These are phyloP conservation scores for Calonectria ilicicola DNA, from an alignment of 2,329 filamentous ascomycete genomes.

Conservation along the genomic window DNA sequence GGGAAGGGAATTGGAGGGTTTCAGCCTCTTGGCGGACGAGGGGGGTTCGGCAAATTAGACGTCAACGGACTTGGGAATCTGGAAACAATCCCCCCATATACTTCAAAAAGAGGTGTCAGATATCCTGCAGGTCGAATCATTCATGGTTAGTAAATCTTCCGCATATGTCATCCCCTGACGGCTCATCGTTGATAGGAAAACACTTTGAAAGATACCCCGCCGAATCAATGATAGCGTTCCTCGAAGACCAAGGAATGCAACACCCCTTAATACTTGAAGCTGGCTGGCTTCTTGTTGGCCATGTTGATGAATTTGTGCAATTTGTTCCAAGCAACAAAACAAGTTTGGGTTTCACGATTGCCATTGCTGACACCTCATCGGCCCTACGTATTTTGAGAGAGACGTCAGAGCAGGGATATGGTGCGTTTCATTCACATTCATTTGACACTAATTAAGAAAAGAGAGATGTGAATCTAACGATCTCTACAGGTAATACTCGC, in stretches of 20 bases:
- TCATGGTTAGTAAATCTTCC: slow-evolving; percentile 19
- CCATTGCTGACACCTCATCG: slow-evolving; percentile 35
- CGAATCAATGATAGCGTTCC: not conserved
- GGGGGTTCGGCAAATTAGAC: slow-evolving; percentile 20
- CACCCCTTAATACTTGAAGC: slow-evolving; percentile 47
- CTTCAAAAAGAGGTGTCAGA: slow-evolving; percentile 32
- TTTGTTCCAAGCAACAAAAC: slow-evolving; percentile 41
- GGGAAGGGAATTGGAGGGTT: slow-evolving; percentile 46
- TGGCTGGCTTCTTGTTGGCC: slow-evolving; percentile 41
- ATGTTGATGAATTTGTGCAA: slow-evolving; percentile 45
- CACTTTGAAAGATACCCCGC: not conserved
- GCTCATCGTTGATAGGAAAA: not conserved
- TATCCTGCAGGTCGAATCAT: slow-evolving; percentile 40
- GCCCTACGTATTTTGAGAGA: slow-evolving; percentile 41
- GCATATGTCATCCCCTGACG: not conserved
- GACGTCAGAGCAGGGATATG: slow-evolving; percentile 39
- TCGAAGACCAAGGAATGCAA: slow-evolving; percentile 48
- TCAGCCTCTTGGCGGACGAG: slow-evolving; percentile 33
- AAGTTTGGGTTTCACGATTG: slow-evolving; percentile 41
- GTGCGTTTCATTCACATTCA: slow-evolving; percentile 14
- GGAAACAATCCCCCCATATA: slow-evolving; percentile 52
- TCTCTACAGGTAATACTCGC: not conserved
- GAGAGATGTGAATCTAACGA: not conserved
- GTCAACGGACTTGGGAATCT: slow-evolving; percentile 48
- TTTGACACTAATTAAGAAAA: not conserved